A percentile compares a stretch with the other conserved stretches of the same genome.
Evolutionary conservation across 2,329 filamentous ascomycete genomes (phyloP).

Genomic region (Fusarium sp.): DNA sequence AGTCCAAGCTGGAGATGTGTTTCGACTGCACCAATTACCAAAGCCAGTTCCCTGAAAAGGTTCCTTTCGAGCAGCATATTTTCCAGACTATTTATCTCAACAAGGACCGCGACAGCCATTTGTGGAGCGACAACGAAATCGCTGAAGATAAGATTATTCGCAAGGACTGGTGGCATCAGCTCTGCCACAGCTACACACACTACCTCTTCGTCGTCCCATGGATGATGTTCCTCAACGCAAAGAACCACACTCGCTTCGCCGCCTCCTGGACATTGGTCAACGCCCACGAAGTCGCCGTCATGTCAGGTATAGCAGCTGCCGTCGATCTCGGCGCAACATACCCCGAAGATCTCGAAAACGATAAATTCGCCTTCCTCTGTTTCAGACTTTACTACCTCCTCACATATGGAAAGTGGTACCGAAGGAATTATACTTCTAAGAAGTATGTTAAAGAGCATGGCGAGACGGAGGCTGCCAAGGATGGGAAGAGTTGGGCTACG

Average conservation of each 20-base stretch:
- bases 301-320: slow-evolving; percentile 29
- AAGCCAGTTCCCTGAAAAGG: slow-evolving; percentile 35
- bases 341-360: slow-evolving; percentile 65
- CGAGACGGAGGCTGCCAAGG: slow-evolving; percentile 52
- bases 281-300: slow-evolving; percentile 16
- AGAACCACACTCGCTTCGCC: slow-evolving; percentile 30
- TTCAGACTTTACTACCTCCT: slow-evolving; percentile 72
- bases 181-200: slow-evolving; percentile 28
- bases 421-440: slow-evolving; percentile 48
- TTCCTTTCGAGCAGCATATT: slow-evolving; percentile 47
- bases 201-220: slow-evolving; percentile 23
- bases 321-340: slow-evolving; percentile 23
- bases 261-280: slow-evolving; percentile 27
- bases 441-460: slow-evolving; percentile 17
- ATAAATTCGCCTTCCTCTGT: slow-evolving; percentile 68
- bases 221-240: slow-evolving; percentile 35
- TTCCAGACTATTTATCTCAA: slow-evolving; percentile 68
- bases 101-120: slow-evolving; percentile 25
- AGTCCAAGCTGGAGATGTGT: slow-evolving; percentile 34
- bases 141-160: slow-evolving; percentile 29
- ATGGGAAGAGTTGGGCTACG: slow-evolving; percentile 66
- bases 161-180: slow-evolving; percentile 35
- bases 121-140: slow-evolving; percentile 29
- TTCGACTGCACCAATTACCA: slow-evolving; percentile 35
- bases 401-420: slow-evolving; percentile 71